phyloP scores from a whole-genome alignment of 2,329 filamentous ascomycete species.

The Colletotrichum orbiculare region DNA sequence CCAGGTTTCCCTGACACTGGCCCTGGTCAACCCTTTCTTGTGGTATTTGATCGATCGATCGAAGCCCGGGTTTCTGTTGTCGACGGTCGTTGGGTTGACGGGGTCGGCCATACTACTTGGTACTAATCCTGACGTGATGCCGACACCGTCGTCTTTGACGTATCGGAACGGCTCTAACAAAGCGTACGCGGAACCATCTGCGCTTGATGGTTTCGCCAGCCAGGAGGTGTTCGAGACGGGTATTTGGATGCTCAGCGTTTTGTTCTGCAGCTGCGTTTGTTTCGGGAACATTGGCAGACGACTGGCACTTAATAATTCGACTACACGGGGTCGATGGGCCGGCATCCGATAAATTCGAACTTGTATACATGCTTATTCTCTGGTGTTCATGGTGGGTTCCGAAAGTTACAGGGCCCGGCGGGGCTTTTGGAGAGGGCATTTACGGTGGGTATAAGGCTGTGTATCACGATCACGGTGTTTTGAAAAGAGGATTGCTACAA shows the following conservation, averaged over 20 bases:
- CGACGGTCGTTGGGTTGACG: conserved; percentile 75
- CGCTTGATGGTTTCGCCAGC: conserved; percentile 66
- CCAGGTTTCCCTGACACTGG: conserved; percentile 90
- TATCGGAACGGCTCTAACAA: conserved; percentile 39
- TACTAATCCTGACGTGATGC: conserved; percentile 82
- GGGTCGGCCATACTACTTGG: conserved; percentile 81
- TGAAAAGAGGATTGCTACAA: too few relatives aligned
- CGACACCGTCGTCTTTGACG: conserved; percentile 65
- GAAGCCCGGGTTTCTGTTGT: conserved; percentile 83
- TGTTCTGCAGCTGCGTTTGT: conserved; percentile 95
- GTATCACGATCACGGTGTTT: too few relatives aligned
- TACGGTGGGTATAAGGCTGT: too few relatives aligned
- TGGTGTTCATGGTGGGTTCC: too few relatives aligned
- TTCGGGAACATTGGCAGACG: conserved; percentile 95
- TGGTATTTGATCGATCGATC: conserved; percentile 98
- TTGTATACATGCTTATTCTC: too few relatives aligned
- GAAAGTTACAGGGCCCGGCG: too few relatives aligned
- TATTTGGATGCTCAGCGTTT: conserved; percentile 91
- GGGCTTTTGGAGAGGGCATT: too few relatives aligned
- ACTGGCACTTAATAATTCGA: conserved; percentile 68
- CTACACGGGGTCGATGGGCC: conserved; percentile 56
- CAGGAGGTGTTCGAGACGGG: conserved; percentile 76
- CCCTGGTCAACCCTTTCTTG: conserved; percentile 89
- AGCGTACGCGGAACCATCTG: conserved; percentile 39
- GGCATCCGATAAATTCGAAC: conserved; percentile 23